Conservation (phyloP, 257 asterid genomes). For the Ehretia macrophylla region DNA sequence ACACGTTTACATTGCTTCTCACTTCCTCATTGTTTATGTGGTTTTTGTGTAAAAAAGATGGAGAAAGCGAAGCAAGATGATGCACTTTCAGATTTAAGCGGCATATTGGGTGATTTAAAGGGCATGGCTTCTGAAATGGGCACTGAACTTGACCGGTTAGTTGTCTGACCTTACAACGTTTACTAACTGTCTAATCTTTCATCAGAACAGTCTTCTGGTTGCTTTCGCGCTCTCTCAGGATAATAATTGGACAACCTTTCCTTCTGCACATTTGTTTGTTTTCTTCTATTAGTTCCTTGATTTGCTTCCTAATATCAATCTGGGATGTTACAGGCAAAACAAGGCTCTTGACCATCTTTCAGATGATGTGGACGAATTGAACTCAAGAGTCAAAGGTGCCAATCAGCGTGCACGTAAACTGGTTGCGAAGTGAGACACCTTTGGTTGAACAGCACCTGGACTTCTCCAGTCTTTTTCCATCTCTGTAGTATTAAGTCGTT, state of each 20-base stretch:
- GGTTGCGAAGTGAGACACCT: constrained; percentile 41
- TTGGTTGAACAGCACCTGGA: not conserved
- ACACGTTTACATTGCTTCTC: not conserved
- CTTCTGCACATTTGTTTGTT: not conserved
- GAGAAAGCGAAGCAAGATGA: constrained; percentile 94
- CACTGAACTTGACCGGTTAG: constrained; percentile 62
- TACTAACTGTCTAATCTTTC: too few relatives aligned
- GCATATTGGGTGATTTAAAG: constrained; percentile 73
- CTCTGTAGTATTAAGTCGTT: not conserved
- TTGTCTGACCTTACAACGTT: not conserved
- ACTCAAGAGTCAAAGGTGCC: constrained; percentile 78
- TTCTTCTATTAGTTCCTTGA: not conserved
- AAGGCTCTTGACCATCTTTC: constrained; percentile 70
- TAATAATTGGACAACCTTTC: too few relatives aligned
- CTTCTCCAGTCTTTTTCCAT: not conserved
- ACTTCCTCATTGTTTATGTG: not conserved
- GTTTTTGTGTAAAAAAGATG: constrained; percentile 24
- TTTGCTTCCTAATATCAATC: not conserved
- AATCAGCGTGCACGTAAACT: constrained; percentile 63
- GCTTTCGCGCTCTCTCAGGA: too few relatives aligned
- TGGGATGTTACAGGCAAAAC: constrained; percentile 63
- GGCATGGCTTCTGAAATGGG: constrained; percentile 96
- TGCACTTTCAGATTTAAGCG: constrained; percentile 62
- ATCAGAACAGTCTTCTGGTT: not conserved
- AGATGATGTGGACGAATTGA: constrained; percentile 74